phyloP scores from a whole-genome alignment of 371 early-diverging fungal genomes.

The Fennellomyces sp. region DNA sequence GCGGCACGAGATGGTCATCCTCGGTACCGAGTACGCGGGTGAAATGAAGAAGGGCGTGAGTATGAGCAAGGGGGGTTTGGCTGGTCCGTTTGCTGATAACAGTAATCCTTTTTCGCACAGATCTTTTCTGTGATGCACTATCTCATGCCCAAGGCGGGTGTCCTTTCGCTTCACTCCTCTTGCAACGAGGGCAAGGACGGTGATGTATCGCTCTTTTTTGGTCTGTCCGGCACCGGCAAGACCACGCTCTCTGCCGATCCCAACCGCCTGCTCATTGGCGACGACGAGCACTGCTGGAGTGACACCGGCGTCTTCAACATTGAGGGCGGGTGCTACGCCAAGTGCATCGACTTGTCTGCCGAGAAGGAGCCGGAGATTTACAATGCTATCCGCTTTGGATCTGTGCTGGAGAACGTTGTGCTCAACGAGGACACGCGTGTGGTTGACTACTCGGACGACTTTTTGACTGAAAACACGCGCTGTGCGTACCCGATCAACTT shows the following conservation, averaged over 20 bases:
- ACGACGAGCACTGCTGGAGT: constrained; percentile 99
- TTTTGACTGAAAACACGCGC: constrained; percentile 96
- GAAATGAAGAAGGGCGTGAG: constrained; percentile 98
- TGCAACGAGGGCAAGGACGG: constrained; percentile 92
- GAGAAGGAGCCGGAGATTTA: constrained; percentile 99
- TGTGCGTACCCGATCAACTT: constrained; percentile 97
- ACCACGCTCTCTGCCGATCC: constrained; percentile 97
- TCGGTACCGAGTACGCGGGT: constrained; percentile 97
- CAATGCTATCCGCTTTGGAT: constrained; percentile 93
- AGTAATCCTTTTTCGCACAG: too few species aligned
- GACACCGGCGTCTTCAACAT: constrained; percentile 96
- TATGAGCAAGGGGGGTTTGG: too few species aligned
- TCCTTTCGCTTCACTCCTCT: constrained; percentile 95
- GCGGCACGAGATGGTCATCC: constrained; percentile 82
- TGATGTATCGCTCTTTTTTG: constrained; percentile 97
- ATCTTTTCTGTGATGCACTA: constrained; percentile 99
- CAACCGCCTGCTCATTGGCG: constrained; percentile 92
- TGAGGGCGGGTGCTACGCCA: constrained; percentile 99
- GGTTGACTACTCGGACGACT: constrained; percentile 85
- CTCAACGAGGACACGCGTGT: constrained; percentile 80
- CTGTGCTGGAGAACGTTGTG: constrained; percentile 95
- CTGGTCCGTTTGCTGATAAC: too few species aligned
- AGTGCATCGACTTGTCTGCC: constrained; percentile 90
- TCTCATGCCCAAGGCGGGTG: constrained; percentile 96
- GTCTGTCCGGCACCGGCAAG: constrained; percentile 97